A percentile compares a stretch with the other conserved stretches of the same genome.
Conservation (phyloP, 192 early-diverging fungal genomes). For the Geranomyces michiganensis region DNA sequence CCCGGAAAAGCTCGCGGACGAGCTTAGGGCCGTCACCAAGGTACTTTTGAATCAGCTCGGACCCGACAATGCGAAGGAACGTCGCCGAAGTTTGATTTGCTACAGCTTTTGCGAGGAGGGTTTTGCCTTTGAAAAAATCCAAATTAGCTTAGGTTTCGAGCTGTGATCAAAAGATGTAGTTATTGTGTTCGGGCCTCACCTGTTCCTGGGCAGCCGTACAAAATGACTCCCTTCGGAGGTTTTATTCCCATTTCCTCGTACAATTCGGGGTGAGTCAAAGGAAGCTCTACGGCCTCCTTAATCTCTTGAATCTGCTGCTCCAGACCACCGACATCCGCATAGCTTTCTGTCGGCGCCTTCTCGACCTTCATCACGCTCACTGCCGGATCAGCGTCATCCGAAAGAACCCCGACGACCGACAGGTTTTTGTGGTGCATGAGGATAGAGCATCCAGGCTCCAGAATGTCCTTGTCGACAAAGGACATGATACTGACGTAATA, state of each 20-base stretch:
- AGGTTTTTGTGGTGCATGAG: constrained; percentile 83
- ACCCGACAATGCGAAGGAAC: constrained; percentile 96
- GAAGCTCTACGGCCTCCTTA: constrained; percentile 94
- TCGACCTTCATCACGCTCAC: constrained; percentile 98
- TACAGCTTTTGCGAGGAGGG: constrained; percentile 95
- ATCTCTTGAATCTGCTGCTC: constrained; percentile 98
- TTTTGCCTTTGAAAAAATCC: constrained; percentile 66
- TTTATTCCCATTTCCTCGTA: constrained; percentile 99
- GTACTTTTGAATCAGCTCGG: constrained; percentile 98
- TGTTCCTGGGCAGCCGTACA: constrained; percentile 90
- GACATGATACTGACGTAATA: constrained; percentile 98
- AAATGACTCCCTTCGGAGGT: constrained; percentile 95
- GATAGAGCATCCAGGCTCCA: constrained; percentile 96
- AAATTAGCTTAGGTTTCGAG: no score
- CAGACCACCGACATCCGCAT: constrained; percentile 96
- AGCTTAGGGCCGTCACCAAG: constrained; percentile 98
- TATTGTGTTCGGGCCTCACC: constrained; percentile 50
- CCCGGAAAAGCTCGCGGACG: constrained; percentile 95
- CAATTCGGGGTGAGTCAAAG: constrained; percentile 93
- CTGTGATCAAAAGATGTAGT: neutral
- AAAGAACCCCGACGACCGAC: constrained; percentile 92
- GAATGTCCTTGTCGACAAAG: constrained; percentile 98
- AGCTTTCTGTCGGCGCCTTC: constrained; percentile 98
- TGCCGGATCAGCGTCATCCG: constrained; percentile 96
- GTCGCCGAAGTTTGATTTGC: constrained; percentile 98